Evolutionary conservation across 805 yeast genomes (phyloP).

Genomic region (Cyberlindnera japonica): DNA sequence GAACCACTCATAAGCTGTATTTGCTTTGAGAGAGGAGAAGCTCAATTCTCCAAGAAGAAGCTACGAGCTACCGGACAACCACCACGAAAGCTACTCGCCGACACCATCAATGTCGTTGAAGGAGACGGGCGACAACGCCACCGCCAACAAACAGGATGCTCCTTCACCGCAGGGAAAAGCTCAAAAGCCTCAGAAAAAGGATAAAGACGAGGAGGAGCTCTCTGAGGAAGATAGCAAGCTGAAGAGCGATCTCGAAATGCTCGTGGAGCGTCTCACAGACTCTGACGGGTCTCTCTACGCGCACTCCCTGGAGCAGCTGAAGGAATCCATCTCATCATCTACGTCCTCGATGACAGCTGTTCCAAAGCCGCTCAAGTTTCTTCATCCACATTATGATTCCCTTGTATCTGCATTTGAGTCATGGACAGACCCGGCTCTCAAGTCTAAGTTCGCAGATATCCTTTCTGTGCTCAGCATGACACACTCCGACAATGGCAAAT

Average conservation of each 20-base stretch:
- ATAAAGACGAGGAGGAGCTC: slow-evolving; percentile 66
- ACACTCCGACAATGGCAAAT: slow-evolving; percentile 73
- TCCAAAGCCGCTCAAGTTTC: slow-evolving; percentile 95
- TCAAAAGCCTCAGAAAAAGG: slow-evolving; percentile 16
- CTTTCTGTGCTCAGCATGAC: slow-evolving; percentile 95
- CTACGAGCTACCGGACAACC: too few species aligned
- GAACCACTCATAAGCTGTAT: too few species aligned
- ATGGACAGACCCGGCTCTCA: slow-evolving; percentile 54
- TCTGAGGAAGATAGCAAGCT: slow-evolving; percentile 90
- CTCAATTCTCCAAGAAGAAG: too few species aligned
- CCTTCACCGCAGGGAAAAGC: slow-evolving; percentile 9
- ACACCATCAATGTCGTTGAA: slow-evolving; percentile 18
- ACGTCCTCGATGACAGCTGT: slow-evolving; percentile 99
- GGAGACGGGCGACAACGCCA: slow-evolving; percentile 24
- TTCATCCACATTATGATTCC: slow-evolving; percentile 80
- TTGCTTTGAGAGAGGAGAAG: too few species aligned
- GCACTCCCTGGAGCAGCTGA: slow-evolving; percentile 64
- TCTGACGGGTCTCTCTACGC: slow-evolving; percentile 44
- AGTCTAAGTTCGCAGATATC: slow-evolving; percentile 73
- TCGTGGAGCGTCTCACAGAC: slow-evolving; percentile 75
- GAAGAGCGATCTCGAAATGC: slow-evolving; percentile 78
- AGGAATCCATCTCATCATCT: slow-evolving; percentile 78
- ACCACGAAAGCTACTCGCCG: too few species aligned
- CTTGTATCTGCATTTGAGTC: slow-evolving; percentile 60
- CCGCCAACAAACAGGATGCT: slow-evolving; percentile 27